phyloP scores from a whole-genome alignment of 2,329 filamentous ascomycete genomes.

The Colletotrichum camelliae region DNA sequence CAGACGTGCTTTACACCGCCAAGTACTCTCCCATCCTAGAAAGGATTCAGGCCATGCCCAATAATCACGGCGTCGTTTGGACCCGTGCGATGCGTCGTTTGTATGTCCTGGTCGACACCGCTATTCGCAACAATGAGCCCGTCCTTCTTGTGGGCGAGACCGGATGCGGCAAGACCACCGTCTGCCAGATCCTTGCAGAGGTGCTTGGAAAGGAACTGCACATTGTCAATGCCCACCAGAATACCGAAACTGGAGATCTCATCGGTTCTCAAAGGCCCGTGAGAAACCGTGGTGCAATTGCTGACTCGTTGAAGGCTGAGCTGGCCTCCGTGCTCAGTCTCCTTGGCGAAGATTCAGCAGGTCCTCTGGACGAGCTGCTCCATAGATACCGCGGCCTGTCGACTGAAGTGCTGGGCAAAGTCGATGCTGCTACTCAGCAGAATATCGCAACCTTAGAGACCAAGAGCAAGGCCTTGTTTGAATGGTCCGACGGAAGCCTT shows the following conservation, averaged over 20 bases:
- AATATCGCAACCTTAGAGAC: conserved; percentile 54
- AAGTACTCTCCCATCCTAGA: conserved; percentile 61
- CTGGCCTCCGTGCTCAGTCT: conserved; percentile 53
- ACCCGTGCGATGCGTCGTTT: conserved; percentile 92
- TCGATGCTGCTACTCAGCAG: conserved; percentile 55
- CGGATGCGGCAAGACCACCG: conserved; percentile 96
- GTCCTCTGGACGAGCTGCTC: conserved; percentile 61
- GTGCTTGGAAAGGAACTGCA: conserved; percentile 77
- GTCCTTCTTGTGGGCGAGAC: conserved; percentile 96
- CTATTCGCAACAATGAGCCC: conserved; percentile 88
- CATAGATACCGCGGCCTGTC: conserved; percentile 62
- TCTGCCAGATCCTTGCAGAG: conserved; percentile 90
- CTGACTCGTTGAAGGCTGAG: conserved; percentile 69
- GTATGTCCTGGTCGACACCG: conserved; percentile 86
- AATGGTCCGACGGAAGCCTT: conserved; percentile 94
- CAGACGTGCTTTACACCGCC: conserved; percentile 74
- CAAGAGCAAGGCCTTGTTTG: conserved; percentile 85
- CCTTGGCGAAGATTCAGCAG: conserved; percentile 44
- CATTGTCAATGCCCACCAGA: conserved; percentile 97
- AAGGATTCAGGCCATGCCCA: conserved; percentile 49
- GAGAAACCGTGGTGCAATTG: conserved; percentile 78
- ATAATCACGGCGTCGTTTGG: conserved; percentile 80
- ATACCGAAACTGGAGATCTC: conserved; percentile 95
- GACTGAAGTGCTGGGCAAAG: conserved; percentile 42
- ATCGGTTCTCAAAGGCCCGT: conserved; percentile 95